Percentiles rank a stretch among this genome's conserved stretches.
phyloP scores from a whole-genome alignment of 805 yeast genomes.

The Myxozyma nipponensis region DNA sequence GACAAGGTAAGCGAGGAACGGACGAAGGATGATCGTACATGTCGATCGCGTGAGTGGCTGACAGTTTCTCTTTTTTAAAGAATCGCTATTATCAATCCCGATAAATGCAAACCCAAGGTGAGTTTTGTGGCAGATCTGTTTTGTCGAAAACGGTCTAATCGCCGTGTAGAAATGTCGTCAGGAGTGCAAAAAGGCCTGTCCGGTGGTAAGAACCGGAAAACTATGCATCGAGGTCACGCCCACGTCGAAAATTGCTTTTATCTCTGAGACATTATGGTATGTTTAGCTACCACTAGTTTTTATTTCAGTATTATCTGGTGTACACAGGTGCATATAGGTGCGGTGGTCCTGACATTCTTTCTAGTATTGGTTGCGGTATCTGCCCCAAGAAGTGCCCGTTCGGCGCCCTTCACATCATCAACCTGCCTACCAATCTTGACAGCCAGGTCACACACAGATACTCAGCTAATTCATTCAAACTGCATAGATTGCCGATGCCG shows the following conservation, averaged over 20 bases:
- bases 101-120: slow-evolving; percentile 89
- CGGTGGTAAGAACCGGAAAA: slow-evolving; percentile 96
- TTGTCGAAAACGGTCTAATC: not conserved
- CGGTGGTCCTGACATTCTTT: not conserved
- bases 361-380: slow-evolving; percentile 92
- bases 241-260: slow-evolving; percentile 84
- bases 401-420: slow-evolving; percentile 93
- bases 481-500: slow-evolving; percentile 96
- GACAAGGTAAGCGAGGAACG: slow-evolving; percentile 2
- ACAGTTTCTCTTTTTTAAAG: slow-evolving; percentile 46
- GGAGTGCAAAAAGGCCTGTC: slow-evolving; percentile 95
- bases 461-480: slow-evolving; percentile 94
- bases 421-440: slow-evolving; percentile 92
- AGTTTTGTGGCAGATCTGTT: not conserved
- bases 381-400: slow-evolving; percentile 98
- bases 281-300: slow-evolving; percentile 25
- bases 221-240: slow-evolving; percentile 96
- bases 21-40: too few relatives aligned
- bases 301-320: not conserved
- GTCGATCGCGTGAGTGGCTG: not conserved
- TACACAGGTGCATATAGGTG: not conserved
- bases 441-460: slow-evolving; percentile 92
- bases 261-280: slow-evolving; percentile 78
- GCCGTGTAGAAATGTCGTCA: slow-evolving; percentile 74
- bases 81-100: slow-evolving; percentile 93